A percentile compares a stretch with the other conserved stretches of the same genome.
Conservation (phyloP, 805 yeast species). For the Saturnispora ahearnii region DNA sequence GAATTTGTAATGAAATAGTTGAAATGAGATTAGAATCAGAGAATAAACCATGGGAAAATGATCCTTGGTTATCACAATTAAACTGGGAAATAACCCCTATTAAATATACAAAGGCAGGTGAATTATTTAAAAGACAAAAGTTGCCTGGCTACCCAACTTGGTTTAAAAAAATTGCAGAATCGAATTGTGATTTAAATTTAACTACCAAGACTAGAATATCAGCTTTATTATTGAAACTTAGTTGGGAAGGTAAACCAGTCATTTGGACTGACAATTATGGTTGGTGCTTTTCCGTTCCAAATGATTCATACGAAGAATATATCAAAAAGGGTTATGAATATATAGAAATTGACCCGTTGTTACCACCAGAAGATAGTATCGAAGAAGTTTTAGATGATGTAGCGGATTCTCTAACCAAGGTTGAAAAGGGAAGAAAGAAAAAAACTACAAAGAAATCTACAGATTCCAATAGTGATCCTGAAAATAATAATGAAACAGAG, state of each 20-base stretch:
- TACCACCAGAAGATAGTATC: constrained; percentile 12
- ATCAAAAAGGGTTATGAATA: constrained; percentile 20
- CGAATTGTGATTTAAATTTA: constrained; percentile 35
- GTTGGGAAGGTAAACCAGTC: constrained; percentile 81
- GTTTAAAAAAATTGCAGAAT: constrained; percentile 57
- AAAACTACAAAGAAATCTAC: neutral
- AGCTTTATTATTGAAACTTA: constrained; percentile 63
- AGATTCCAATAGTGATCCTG: neutral
- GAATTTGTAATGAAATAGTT: constrained; percentile 53
- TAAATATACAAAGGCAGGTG: constrained; percentile 58
- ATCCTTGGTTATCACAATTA: constrained; percentile 86
- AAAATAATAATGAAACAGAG: neutral
- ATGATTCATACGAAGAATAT: constrained; percentile 28
- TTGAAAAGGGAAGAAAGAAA: neutral
- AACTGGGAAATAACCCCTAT: constrained; percentile 72
- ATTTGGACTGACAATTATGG: constrained; percentile 74
- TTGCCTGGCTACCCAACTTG: constrained; percentile 90
- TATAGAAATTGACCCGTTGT: constrained; percentile 28
- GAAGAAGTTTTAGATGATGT: constrained; percentile 10
- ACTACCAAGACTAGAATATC: constrained; percentile 68
- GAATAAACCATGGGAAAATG: constrained; percentile 37
- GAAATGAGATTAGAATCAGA: constrained; percentile 27
- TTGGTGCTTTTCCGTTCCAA: constrained; percentile 75
- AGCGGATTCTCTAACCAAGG: neutral
- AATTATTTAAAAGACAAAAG: constrained; percentile 62